Evolutionary conservation across 2,329 filamentous ascomycete genomes (phyloP).

Genomic region (Pseudogymnoascus sp.): DNA sequence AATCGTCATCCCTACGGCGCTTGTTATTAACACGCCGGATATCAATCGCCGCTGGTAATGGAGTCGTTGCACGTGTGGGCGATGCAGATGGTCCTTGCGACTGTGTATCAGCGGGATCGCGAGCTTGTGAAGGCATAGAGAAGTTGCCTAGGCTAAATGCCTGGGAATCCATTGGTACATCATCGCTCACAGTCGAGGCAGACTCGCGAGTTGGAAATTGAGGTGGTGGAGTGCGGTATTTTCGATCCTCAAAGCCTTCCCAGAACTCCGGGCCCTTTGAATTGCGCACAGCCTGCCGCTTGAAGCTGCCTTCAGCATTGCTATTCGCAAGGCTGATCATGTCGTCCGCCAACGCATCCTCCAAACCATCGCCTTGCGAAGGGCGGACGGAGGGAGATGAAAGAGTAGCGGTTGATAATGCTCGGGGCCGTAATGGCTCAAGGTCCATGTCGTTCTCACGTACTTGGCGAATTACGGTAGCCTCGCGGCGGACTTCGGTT

Average conservation of each 20-base stretch:
- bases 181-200: slow-evolving; percentile 56
- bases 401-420: slow-evolving; percentile 47
- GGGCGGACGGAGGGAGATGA: slow-evolving; percentile 60
- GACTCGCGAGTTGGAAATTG: slow-evolving; percentile 49
- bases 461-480: slow-evolving; percentile 91
- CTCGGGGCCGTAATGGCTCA: slow-evolving; percentile 35
- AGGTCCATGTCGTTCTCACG: slow-evolving; percentile 74
- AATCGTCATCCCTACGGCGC: slow-evolving; percentile 82
- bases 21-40: slow-evolving; percentile 72
- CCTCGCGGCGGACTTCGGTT: slow-evolving; percentile 80
- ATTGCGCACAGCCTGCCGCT: slow-evolving; percentile 63
- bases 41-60: slow-evolving; percentile 54
- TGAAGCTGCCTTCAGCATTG: slow-evolving; percentile 47
- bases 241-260: slow-evolving; percentile 67
- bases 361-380: slow-evolving; percentile 52
- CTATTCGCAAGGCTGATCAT: slow-evolving; percentile 36
- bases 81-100: slow-evolving; percentile 19
- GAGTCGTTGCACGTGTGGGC: slow-evolving; percentile 25
- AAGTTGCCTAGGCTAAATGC: slow-evolving; percentile 19
- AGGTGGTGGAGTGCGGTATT: slow-evolving; percentile 44
- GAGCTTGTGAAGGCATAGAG: slow-evolving; percentile 8
- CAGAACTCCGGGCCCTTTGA: slow-evolving; percentile 67
- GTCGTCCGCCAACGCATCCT: slow-evolving; percentile 63
- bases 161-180: slow-evolving; percentile 66
- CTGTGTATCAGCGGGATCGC: slow-evolving; percentile 7